These are phyloP conservation scores for Vaccinium vitisidaea DNA, from an alignment of 148 eudicot species.

Conservation along the genomic window DNA sequence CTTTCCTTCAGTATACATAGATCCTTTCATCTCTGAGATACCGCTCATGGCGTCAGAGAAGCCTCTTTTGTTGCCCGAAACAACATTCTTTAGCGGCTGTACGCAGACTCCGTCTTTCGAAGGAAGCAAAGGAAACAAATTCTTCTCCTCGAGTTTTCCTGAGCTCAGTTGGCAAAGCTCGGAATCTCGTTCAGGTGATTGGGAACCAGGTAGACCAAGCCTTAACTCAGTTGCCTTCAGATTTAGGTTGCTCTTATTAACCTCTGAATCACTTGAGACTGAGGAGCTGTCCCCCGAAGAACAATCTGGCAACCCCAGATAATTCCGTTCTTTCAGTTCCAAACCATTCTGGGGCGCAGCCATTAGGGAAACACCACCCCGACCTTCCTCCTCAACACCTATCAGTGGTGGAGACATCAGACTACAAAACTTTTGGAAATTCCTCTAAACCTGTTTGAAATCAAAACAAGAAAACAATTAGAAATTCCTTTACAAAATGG, in stretches of 20 bases:
- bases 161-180: slow-evolving; percentile 43
- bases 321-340: slow-evolving; percentile 66
- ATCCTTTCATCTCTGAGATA: slow-evolving; percentile 35
- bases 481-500: background rate
- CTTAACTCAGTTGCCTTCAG: slow-evolving; percentile 89
- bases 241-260: slow-evolving; percentile 53
- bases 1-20: slow-evolving; percentile 36
- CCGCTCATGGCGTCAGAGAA: slow-evolving; percentile 64
- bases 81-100: slow-evolving; percentile 44
- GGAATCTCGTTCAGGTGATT: slow-evolving; percentile 71
- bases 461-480: background rate
- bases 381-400: slow-evolving; percentile 73
- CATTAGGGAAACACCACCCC: slow-evolving; percentile 42
- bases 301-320: slow-evolving; percentile 76
- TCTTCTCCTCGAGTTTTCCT: slow-evolving; percentile 73
- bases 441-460: slow-evolving; percentile 20
- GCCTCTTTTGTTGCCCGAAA: slow-evolving; percentile 83
- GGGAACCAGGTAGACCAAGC: slow-evolving; percentile 93
- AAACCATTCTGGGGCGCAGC: slow-evolving; percentile 40
- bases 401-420: slow-evolving; percentile 76
- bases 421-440: slow-evolving; percentile 14
- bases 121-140: slow-evolving; percentile 77
- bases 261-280: slow-evolving; percentile 50
- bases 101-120: slow-evolving; percentile 51
- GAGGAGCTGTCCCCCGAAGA: slow-evolving; percentile 81